Evolutionary conservation across 2,329 filamentous ascomycete genomes (phyloP).

Genomic region (Talaromyces sp.): DNA sequence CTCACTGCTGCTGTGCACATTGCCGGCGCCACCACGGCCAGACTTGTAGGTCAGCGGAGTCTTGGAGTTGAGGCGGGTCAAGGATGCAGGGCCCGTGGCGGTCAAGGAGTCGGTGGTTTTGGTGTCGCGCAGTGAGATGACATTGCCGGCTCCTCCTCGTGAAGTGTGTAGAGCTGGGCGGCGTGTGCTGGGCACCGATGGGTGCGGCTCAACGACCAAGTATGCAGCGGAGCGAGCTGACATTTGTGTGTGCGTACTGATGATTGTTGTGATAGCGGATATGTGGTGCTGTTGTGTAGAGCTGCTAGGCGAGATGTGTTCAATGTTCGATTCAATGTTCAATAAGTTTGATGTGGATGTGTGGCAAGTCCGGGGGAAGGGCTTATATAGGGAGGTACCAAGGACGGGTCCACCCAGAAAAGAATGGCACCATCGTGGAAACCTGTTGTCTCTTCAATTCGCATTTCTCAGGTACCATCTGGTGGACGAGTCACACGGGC

Average conservation of each 20-base stretch:
- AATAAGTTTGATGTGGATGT: not conserved
- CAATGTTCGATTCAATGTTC: not conserved
- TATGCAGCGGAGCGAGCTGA: constrained; percentile 40
- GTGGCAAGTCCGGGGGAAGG: not conserved
- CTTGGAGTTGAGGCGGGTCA: constrained; percentile 48
- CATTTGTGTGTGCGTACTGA: constrained; percentile 19
- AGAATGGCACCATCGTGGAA: constrained; percentile 13
- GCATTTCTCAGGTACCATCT: constrained; percentile 11
- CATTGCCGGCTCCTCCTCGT: constrained; percentile 59
- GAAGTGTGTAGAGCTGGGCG: constrained; percentile 52
- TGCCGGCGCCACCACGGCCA: constrained; percentile 56
- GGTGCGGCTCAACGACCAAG: constrained; percentile 61
- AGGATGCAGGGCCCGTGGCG: constrained; percentile 48
- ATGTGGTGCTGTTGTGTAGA: not conserved
- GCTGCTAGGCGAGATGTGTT: not conserved
- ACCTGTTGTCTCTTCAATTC: not conserved
- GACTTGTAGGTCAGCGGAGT: constrained; percentile 39
- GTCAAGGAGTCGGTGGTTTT: constrained; percentile 47
- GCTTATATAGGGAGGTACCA: constrained; percentile 14
- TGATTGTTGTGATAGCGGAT: not conserved
- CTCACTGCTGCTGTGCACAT: constrained; percentile 47
- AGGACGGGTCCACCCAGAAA: not conserved
- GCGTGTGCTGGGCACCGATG: constrained; percentile 49
- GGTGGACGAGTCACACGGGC: constrained; percentile 6
- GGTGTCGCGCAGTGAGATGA: constrained; percentile 51